Evolutionary conservation across 1,284 basidiomycete species (phyloP).

Genomic region (Fomitopsis pinicola): DNA sequence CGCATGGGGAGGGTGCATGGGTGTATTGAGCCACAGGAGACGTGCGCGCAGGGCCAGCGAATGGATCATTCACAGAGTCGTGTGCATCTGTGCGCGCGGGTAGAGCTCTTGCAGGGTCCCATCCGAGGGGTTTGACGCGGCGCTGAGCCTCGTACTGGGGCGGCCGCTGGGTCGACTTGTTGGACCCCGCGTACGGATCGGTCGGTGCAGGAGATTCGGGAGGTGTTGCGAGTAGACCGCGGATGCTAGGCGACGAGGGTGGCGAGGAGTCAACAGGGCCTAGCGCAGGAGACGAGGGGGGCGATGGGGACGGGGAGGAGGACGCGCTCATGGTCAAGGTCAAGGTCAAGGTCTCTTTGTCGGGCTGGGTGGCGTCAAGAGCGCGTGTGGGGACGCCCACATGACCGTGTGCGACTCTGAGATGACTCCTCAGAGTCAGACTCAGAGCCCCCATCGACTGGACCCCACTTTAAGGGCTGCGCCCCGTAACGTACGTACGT

Average conservation of each 20-base stretch:
- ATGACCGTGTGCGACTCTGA: too few relatives aligned
- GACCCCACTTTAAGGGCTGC: too few relatives aligned
- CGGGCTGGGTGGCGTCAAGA: too few relatives aligned
- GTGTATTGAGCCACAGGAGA: too few relatives aligned
- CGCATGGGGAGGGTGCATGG: too few relatives aligned
- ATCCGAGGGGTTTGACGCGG: slow-evolving; percentile 1
- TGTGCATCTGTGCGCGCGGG: slow-evolving; percentile 4
- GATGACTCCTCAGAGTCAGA: too few relatives aligned
- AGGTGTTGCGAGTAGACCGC: slow-evolving; percentile 9
- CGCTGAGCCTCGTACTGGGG: slow-evolving; percentile 19
- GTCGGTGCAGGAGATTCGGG: slow-evolving; percentile 21
- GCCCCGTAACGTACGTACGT: too few relatives aligned
- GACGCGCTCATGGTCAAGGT: neutral
- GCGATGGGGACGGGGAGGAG: slow-evolving; percentile 13
- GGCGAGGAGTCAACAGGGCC: slow-evolving; percentile 20
- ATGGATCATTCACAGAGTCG: neutral
- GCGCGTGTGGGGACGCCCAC: too few relatives aligned
- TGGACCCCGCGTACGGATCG: slow-evolving; percentile 26
- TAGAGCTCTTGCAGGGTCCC: neutral
- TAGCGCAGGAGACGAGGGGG: slow-evolving; percentile 17
- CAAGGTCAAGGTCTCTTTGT: neutral
- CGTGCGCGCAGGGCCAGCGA: neutral
- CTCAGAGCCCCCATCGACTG: too few relatives aligned
- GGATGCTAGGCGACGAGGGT: slow-evolving; percentile 15
- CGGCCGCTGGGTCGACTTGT: slow-evolving; percentile 20